Evolutionary conservation across 2,329 filamentous ascomycete species (phyloP).

Genomic region (Macrophomina phaseolina): DNA sequence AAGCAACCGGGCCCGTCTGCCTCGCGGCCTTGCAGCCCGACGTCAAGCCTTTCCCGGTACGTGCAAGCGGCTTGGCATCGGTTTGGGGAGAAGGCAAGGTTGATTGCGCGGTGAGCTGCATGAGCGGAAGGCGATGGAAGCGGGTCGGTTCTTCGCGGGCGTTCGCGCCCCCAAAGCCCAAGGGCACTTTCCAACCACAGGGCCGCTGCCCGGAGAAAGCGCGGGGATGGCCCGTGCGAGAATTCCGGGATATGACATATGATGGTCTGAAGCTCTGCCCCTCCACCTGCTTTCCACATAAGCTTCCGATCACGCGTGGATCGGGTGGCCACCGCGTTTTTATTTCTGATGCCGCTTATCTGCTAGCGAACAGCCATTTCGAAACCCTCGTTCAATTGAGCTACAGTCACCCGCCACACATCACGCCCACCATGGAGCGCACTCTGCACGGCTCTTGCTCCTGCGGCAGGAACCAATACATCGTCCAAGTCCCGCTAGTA

Average conservation of each 20-base stretch:
- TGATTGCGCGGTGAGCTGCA: conserved; percentile 10
- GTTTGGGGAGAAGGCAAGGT: background rate
- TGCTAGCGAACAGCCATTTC: background rate
- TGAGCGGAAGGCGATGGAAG: conserved; percentile 23
- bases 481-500: conserved; percentile 70
- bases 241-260: conserved; percentile 11
- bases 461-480: conserved; percentile 85
- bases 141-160: background rate
- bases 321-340: background rate
- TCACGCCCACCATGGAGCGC: conserved; percentile 39
- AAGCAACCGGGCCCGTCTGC: background rate
- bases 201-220: background rate
- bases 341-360: background rate
- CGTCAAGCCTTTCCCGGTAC: no score
- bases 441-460: conserved; percentile 78
- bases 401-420: background rate
- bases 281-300: background rate
- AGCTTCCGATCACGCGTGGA: background rate
- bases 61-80: background rate
- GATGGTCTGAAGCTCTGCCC: background rate
- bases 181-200: background rate
- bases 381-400: background rate
- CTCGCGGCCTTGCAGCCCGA: background rate
- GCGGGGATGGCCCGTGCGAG: conserved; percentile 5
- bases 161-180: background rate